A percentile compares a stretch with the other conserved stretches of the same genome.
Evolutionary conservation across 805 yeast species (phyloP).

Genomic region (Saccharomycopsis malanga): DNA sequence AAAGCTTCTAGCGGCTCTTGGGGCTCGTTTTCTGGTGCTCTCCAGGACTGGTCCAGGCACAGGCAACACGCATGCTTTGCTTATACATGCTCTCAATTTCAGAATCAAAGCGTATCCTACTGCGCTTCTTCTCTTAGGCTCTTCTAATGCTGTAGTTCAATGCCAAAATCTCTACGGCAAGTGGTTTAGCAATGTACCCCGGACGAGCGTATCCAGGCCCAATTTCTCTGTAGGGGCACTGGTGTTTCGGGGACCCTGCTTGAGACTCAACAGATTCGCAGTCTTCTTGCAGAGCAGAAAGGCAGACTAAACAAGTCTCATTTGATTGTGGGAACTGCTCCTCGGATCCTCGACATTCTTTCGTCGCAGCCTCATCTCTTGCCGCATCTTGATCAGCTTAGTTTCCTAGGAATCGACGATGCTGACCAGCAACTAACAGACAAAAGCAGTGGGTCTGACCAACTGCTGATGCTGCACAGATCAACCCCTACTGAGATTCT

Average conservation of each 20-base stretch:
- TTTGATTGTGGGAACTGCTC: constrained; percentile 5
- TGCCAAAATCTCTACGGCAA: background rate
- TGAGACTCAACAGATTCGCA: too few species aligned
- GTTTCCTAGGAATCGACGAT: constrained; percentile 12
- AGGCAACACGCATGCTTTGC: constrained; percentile 7
- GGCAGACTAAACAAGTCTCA: background rate
- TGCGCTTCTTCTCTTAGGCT: background rate
- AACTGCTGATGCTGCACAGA: background rate
- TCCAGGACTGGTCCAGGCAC: constrained; percentile 2
- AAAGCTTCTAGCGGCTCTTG: constrained; percentile 3
- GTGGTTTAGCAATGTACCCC: background rate
- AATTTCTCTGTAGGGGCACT: background rate
- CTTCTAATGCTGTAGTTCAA: constrained; percentile 2
- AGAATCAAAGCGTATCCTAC: background rate
- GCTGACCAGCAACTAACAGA: constrained; percentile 1
- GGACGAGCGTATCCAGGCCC: background rate
- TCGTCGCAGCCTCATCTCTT: background rate
- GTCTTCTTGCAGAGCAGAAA: too few species aligned
- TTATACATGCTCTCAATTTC: constrained; percentile 4
- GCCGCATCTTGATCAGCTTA: constrained; percentile 1
- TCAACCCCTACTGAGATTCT: constrained; percentile 1
- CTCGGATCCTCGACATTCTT: constrained; percentile 8
- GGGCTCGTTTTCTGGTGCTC: background rate
- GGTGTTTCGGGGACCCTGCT: too few species aligned
- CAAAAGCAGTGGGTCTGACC: background rate